phyloP scores from a whole-genome alignment of 1,284 basidiomycete genomes.

The Apiotrichum siamense region DNA sequence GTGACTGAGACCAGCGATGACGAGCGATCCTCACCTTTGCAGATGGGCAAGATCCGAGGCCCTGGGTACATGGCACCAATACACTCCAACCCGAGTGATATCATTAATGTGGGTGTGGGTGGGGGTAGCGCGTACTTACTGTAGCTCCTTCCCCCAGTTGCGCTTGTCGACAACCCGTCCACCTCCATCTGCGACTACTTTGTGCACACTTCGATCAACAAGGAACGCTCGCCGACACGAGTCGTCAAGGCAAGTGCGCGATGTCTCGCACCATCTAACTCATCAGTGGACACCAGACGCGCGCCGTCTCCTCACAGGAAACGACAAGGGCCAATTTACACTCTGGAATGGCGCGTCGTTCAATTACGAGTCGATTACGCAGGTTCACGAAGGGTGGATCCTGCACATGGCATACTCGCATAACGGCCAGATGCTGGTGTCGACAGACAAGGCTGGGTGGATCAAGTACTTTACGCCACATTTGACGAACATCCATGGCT shows the following conservation, averaged over 20 bases:
- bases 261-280: not conserved
- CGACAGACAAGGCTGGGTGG: conserved; percentile 84
- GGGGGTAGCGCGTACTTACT: not conserved
- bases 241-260: conserved; percentile 68
- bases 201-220: conserved; percentile 97
- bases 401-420: conserved; percentile 85
- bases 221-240: conserved; percentile 94
- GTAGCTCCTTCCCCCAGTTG: conserved; percentile 84
- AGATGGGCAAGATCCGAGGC: conserved; percentile 60
- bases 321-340: conserved; percentile 95
- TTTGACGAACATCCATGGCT: conserved; percentile 95
- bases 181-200: conserved; percentile 93
- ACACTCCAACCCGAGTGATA: conserved; percentile 72
- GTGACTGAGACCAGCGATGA: too few species aligned
- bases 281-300: conserved; percentile 94
- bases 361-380: conserved; percentile 98
- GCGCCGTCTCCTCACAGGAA: conserved; percentile 84
- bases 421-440: conserved; percentile 83
- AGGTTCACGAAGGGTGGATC: conserved; percentile 92
- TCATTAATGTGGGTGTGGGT: conserved; percentile 62
- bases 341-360: conserved; percentile 98
- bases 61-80: conserved; percentile 63
- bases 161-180: conserved; percentile 79
- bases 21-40: not conserved
- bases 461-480: conserved; percentile 99